Evolutionary conservation across 2,329 filamentous ascomycete genomes (phyloP).

Genomic region (Samsoniella hepiali): DNA sequence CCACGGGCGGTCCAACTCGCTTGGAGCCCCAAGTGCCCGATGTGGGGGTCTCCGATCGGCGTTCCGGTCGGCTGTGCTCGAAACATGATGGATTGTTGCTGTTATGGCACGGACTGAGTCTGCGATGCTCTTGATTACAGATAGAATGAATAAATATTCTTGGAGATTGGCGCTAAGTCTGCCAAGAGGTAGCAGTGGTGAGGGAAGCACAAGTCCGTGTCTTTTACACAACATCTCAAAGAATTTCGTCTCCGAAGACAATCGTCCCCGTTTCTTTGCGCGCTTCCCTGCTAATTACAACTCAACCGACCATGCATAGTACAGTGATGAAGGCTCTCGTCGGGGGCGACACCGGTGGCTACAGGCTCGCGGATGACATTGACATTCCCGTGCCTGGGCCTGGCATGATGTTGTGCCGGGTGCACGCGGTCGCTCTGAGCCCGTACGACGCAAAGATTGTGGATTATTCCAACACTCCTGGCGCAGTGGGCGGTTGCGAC

Average conservation of each 20-base stretch:
- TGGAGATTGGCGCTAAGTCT: too few species aligned
- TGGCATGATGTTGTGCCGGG: not conserved
- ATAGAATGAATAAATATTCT: too few species aligned
- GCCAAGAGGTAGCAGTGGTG: too few species aligned
- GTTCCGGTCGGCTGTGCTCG: not conserved
- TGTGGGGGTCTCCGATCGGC: not conserved
- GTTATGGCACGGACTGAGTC: too few species aligned
- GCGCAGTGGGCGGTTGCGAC: not conserved
- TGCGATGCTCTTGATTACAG: too few species aligned
- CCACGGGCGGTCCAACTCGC: not conserved
- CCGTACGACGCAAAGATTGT: conserved; percentile 10
- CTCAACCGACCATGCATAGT: not conserved
- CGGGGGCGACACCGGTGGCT: too few species aligned
- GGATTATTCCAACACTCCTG: not conserved
- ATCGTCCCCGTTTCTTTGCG: too few species aligned
- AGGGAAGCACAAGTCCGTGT: too few species aligned
- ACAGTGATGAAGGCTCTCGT: not conserved
- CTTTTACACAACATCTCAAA: too few species aligned
- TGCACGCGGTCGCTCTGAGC: conserved; percentile 6
- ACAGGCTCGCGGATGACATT: too few species aligned
- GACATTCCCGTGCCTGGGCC: not conserved
- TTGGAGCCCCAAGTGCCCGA: not conserved
- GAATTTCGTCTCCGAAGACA: too few species aligned
- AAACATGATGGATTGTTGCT: not conserved
- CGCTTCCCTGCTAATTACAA: not conserved